Evolutionary conservation across 257 asterid species (phyloP).

Genomic region (Fraxinus americana): DNA sequence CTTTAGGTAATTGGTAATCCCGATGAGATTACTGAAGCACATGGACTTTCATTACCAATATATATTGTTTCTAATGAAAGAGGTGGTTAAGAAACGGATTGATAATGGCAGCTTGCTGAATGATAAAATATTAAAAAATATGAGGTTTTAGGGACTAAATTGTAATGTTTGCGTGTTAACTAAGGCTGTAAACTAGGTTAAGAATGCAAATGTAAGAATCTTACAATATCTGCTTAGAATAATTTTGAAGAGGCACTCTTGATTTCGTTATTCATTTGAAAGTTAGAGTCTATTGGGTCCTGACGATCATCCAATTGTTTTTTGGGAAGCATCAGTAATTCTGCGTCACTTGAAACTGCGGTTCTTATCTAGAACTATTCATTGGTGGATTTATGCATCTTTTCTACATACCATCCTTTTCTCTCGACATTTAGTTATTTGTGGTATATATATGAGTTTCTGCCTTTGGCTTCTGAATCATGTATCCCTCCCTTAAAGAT

Average conservation of each 20-base stretch:
- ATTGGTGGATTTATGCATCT: background rate
- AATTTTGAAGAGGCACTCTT: background rate
- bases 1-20: constrained; percentile 3
- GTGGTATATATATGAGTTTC: background rate
- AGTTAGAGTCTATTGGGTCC: background rate
- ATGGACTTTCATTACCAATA: background rate
- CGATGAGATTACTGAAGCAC: background rate
- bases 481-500: background rate
- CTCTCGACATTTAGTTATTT: background rate
- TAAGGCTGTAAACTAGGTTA: background rate
- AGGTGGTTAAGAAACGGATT: background rate
- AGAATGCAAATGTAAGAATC: background rate
- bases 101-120: background rate
- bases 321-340: background rate
- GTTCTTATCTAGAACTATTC: background rate
- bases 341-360: background rate
- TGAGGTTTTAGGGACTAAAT: background rate
- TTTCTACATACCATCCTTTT: background rate
- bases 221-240: background rate
- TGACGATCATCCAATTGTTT: background rate
- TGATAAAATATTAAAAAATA: background rate
- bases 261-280: background rate
- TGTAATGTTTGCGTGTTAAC: background rate
- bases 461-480: background rate
- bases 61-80: background rate